Percentiles rank a stretch among this genome's conserved stretches.
phyloP scores from a whole-genome alignment of 257 asterid species.

The Orobanche coerulescens region DNA sequence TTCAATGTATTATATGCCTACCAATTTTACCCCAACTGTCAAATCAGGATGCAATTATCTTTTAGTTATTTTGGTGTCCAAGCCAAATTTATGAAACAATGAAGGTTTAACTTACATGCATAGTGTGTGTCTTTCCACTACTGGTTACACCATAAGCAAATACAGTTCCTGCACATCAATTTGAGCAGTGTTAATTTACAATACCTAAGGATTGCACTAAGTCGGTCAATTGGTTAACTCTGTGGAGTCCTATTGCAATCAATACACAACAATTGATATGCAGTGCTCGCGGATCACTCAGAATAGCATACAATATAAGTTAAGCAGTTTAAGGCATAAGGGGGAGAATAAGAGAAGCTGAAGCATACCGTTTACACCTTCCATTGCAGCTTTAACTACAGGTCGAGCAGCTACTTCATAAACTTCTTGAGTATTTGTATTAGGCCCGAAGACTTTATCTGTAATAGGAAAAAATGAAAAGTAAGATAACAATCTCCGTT shows the following conservation, averaged over 20 bases:
- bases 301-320: not conserved
- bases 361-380: constrained; percentile 85
- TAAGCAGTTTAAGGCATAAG: constrained; percentile 12
- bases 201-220: not conserved
- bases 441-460: constrained; percentile 88
- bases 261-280: constrained; percentile 14
- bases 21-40: constrained; percentile 3
- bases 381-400: constrained; percentile 96
- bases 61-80: not conserved
- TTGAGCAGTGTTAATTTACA: constrained; percentile 23
- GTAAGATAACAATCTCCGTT: too few species aligned
- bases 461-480: constrained; percentile 12
- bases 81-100: not conserved
- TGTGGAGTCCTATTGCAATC: not conserved
- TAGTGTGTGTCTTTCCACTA: constrained; percentile 99
- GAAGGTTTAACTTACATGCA: constrained; percentile 72
- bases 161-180: constrained; percentile 75
- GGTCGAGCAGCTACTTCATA: constrained; percentile 96
- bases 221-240: constrained; percentile 8
- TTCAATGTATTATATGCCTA: constrained; percentile 9
- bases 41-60: not conserved
- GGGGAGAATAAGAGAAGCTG: too few species aligned
- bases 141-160: constrained; percentile 99
- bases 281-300: constrained; percentile 5
- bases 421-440: constrained; percentile 75